Base-by-base conservation (phyloP, 148 eudicot genomes). In the Rhododendron ovatum region DNA sequence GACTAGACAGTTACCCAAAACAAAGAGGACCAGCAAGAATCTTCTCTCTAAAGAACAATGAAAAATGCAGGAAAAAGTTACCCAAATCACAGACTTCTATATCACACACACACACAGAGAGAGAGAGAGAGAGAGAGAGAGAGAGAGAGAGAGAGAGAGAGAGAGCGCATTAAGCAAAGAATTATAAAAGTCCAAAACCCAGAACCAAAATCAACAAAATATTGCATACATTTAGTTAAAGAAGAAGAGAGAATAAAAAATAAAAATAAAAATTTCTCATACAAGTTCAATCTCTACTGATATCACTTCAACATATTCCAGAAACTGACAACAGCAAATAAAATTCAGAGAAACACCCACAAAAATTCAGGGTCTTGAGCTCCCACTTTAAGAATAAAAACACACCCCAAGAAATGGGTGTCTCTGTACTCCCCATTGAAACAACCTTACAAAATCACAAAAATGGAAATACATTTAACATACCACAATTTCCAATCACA, bases 401-500 rank as follows among this genome's bases (percentile, higher is more conserved):
- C 71, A 7, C n/a, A 63, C 9, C 26, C 30, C 35, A 67, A 3
- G 73, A 67, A 67, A 26, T n/a, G 30, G 33, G 33, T 22, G 73
- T 26, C 55, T 85, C 78, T 80, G 69, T 37, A 73, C 65, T 59
- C 45, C 45, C 86, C 86, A 84, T 81, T 84, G 53, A 80, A 73
- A 82, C 73, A 65, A 75, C 83, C 84, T 79, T 63, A 24, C 71
- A 63, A 26, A 35, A 83, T 83, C 78, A 77, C 59, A 17, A 75
- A 45, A 84, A 41, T 17, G 24, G 17, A 63, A 67, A 61, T 20
- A 78, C n/a, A 63, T 24, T 57, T 33, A 67, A 33, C 8, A 74
- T 50, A 73, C 51, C 41, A 35, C 28, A 55, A 48, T 81, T 43
- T 67, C 57, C 77, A n/a, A 67, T 67, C 78, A 14, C 35, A 50